phyloP scores from a whole-genome alignment of 2,329 filamentous ascomycete species.

The Geosmithia morbida region DNA sequence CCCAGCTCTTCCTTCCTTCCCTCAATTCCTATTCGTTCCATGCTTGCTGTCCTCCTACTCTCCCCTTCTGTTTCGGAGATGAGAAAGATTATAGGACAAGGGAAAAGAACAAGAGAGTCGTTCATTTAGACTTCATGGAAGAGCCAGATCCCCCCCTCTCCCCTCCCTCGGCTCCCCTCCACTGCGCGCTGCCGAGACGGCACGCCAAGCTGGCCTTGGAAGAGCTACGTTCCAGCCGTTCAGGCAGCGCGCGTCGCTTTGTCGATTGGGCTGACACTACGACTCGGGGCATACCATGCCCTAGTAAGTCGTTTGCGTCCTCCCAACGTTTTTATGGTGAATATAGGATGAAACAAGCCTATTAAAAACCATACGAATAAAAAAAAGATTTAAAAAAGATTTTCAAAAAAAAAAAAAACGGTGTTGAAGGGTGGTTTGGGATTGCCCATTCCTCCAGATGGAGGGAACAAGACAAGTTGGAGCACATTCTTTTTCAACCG shows the following conservation, averaged over 20 bases:
- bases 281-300: no score
- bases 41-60: background rate
- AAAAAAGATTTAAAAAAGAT: no score
- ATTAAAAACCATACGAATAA: background rate
- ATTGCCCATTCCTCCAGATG: no score
- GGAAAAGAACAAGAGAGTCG: background rate
- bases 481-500: background rate
- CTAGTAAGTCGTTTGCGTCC: background rate
- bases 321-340: background rate
- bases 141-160: background rate
- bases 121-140: background rate
- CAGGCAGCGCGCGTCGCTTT: background rate
- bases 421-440: background rate
- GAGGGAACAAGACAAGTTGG: background rate
- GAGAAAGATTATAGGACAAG: background rate
- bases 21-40: background rate
- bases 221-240: background rate
- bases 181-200: slow-evolving; percentile 11
- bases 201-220: slow-evolving; percentile 30
- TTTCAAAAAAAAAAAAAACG: background rate
- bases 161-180: slow-evolving; percentile 9
- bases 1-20: background rate
- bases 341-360: background rate
- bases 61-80: background rate
- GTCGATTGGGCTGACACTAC: background rate